Percentiles rank a stretch among this genome's conserved stretches.
Conservation (phyloP, 1,284 basidiomycete genomes). For the Tilletia indica region DNA sequence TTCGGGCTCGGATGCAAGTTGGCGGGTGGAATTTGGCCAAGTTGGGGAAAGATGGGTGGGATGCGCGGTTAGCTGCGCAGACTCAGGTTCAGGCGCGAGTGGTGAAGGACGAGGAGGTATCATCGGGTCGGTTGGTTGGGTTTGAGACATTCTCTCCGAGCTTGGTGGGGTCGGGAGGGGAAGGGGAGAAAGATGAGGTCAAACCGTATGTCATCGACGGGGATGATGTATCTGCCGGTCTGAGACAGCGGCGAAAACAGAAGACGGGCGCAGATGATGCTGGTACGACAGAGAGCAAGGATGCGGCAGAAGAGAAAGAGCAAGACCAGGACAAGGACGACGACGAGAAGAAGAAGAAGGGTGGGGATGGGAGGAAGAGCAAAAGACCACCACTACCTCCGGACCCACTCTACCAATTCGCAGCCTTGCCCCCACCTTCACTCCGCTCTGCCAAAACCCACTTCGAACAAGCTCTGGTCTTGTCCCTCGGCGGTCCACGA, state of each 20-base stretch:
- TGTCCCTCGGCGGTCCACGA: not conserved
- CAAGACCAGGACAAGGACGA: conserved; percentile 19
- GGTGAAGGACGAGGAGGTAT: not conserved
- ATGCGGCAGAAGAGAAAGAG: not conserved
- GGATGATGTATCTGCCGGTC: not conserved
- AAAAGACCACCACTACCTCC: conserved; percentile 15
- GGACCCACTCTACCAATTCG: conserved; percentile 23
- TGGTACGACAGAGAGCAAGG: not conserved
- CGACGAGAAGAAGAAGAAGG: conserved; percentile 11
- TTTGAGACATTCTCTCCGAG: not conserved
- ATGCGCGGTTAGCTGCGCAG: conserved; percentile 17
- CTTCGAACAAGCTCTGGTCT: conserved; percentile 9
- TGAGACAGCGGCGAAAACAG: not conserved
- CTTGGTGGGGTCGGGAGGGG: not conserved
- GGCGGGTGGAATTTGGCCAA: conserved; percentile 4
- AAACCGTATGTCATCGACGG: conserved; percentile 3
- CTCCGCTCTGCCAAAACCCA: conserved; percentile 12
- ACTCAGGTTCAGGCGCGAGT: not conserved
- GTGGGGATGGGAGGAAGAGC: conserved; percentile 1
- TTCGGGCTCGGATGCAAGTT: conserved; percentile 18
- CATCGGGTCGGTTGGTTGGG: not conserved
- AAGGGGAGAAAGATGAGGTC: conserved; percentile 6
- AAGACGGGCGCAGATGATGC: not conserved
- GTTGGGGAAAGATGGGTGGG: conserved; percentile 15
- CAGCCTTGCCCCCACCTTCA: conserved; percentile 21